Evolutionary conservation across 768 basidiomycete genomes (phyloP), one percentile per base, ranked within the genome.

Genomic region (Suillus cothurnatus): DNA sequence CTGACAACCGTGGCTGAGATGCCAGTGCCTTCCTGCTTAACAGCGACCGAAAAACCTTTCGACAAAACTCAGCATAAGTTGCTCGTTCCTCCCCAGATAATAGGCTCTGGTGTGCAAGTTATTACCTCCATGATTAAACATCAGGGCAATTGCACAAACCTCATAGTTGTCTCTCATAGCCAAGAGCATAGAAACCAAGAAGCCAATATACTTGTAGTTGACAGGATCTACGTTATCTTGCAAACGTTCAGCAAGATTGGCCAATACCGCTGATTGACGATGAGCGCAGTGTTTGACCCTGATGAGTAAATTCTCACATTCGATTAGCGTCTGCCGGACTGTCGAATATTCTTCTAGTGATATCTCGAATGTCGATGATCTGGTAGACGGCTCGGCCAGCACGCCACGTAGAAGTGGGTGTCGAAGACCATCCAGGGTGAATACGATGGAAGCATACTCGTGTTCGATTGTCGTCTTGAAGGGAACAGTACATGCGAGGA

Each of bases 371-470:
- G 71, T 69, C 67, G 71, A 63, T 61, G 65, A 61, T 56, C 66
- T 60, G 0, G 68, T 64, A n/a, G 71, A 67, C 63, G 66, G 69
- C 2, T 71, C 68, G 45, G 73, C 70, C 12, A 78, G 71, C n/a
- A 81, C 67, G 21, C 71, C 77, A 21, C 67, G 74, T 45, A 89
- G 71, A 8, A 88, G 72, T 5, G 84, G 81, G 72, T 92, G 88
- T 12, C 77, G 82, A 12, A 84, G 71, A 43, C 81, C 80, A 63
- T 87, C 88, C n/a, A 88, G 77, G 11, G 84, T 82, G 39, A 92
- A 76, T n/a, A 93, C 69, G 32, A 83, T 71, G 3, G 84, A 77
- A 12, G 85, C 72, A 66, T 86, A 92, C 65, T 88, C 82, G 63
- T 85, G 84, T 71, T 91, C 90, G 31, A 86, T 78, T 0, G 82